Conservation (phyloP, 2,329 filamentous ascomycete genomes). For the Delphinella strobiligena region DNA sequence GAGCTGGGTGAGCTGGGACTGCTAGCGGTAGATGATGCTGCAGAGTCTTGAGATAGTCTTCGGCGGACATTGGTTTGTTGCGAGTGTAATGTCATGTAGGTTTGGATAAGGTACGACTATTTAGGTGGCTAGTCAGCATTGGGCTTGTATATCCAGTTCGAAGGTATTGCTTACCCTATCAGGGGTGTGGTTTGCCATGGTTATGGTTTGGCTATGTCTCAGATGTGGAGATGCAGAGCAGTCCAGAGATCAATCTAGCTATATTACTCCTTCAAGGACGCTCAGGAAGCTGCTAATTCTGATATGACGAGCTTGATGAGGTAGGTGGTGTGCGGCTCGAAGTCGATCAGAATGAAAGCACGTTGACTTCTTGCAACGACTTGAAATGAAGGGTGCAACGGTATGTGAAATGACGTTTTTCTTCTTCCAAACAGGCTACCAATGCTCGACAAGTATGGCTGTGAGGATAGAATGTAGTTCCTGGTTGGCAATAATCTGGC, state of each 20-base stretch:
- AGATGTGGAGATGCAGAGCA: neutral
- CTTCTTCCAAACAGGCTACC: too few relatives aligned
- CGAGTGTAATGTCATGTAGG: conserved; percentile 27
- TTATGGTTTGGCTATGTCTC: neutral
- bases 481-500: too few relatives aligned
- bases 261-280: neutral
- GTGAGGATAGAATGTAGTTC: too few relatives aligned
- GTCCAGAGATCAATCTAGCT: neutral
- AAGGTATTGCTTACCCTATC: neutral
- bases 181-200: neutral
- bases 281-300: too few relatives aligned
- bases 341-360: too few relatives aligned
- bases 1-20: conserved; percentile 5
- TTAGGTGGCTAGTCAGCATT: neutral
- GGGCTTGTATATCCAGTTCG: neutral
- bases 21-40: conserved; percentile 16
- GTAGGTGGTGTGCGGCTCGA: too few relatives aligned
- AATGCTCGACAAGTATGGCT: too few relatives aligned
- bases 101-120: conserved; percentile 18
- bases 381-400: too few relatives aligned
- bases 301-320: too few relatives aligned
- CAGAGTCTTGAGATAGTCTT: conserved; percentile 24
- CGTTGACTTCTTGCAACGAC: too few relatives aligned
- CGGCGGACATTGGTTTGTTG: conserved; percentile 29
- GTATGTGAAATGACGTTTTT: too few relatives aligned